A percentile compares a stretch with the other conserved stretches of the same genome.
Evolutionary conservation across 805 yeast species (phyloP).

Genomic region (Teunomyces lycoperdinae): DNA sequence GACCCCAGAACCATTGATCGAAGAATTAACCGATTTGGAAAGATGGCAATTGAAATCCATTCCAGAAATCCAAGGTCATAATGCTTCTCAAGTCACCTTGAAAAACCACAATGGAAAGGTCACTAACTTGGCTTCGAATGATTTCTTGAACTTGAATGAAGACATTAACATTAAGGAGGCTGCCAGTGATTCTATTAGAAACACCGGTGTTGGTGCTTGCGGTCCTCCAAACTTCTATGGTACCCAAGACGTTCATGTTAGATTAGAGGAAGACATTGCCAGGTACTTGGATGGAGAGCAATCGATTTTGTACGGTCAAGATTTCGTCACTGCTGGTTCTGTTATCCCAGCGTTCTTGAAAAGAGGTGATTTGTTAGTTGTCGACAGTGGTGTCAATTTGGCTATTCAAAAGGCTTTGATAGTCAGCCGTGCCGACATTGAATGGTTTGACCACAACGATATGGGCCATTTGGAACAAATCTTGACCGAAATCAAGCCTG

Average conservation of each 20-base stretch:
- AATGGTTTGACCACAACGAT: conserved; percentile 85
- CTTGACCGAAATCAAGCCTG: conserved; percentile 57
- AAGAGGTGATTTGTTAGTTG: conserved; percentile 90
- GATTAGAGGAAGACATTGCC: conserved; percentile 74
- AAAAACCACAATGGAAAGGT: conserved; percentile 31
- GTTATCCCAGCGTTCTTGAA: conserved; percentile 92
- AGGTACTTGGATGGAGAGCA: conserved; percentile 72
- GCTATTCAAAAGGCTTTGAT: conserved; percentile 85
- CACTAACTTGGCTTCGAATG: conserved; percentile 67
- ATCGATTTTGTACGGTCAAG: conserved; percentile 90
- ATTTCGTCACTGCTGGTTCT: conserved; percentile 79
- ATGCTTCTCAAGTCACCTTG: conserved; percentile 39
- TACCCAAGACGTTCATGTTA: conserved; percentile 84
- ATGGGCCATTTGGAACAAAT: conserved; percentile 75
- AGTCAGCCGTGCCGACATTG: conserved; percentile 82
- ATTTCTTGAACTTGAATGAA: conserved; percentile 63
- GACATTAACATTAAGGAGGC: conserved; percentile 45
- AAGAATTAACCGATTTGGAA: conserved; percentile 49
- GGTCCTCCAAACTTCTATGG: conserved; percentile 99
- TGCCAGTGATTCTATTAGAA: conserved; percentile 57
- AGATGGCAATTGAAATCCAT: conserved; percentile 60
- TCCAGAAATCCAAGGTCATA: conserved; percentile 61
- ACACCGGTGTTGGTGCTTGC: conserved; percentile 95
- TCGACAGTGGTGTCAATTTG: conserved; percentile 73
- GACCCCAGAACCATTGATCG: conserved; percentile 84